Evolutionary conservation across 805 yeast genomes (phyloP).

Genomic region (Saccharomycopsis malanga): DNA sequence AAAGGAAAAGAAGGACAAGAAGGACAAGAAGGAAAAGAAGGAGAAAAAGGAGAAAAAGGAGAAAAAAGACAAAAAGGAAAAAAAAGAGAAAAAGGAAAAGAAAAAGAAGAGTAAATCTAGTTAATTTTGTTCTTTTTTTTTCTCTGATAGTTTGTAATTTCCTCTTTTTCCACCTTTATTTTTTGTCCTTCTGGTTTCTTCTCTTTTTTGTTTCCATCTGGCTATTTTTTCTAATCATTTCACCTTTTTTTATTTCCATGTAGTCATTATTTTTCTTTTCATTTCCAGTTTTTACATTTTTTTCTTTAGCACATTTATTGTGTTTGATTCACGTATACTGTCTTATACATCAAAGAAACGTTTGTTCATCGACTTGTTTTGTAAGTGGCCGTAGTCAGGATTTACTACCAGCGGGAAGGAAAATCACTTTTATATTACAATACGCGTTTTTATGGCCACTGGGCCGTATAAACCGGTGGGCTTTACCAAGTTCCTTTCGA

Average conservation of each 20-base stretch:
- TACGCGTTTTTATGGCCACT: too few relatives aligned
- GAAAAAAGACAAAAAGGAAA: slow-evolving; percentile 30
- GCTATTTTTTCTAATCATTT: not conserved
- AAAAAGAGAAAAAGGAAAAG: slow-evolving; percentile 33
- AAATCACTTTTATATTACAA: too few relatives aligned
- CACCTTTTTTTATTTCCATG: not conserved
- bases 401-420: too few relatives aligned
- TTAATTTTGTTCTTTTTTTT: not conserved
- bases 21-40: slow-evolving; percentile 43
- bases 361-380: too few relatives aligned
- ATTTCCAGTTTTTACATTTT: slow-evolving; percentile 1
- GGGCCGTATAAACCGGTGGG: too few relatives aligned
- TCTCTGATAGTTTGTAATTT: not conserved
- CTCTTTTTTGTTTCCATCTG: not conserved
- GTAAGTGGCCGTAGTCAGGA: too few relatives aligned
- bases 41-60: slow-evolving; percentile 47
- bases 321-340: too few relatives aligned
- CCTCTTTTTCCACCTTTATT: not conserved
- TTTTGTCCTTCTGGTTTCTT: not conserved
- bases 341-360: too few relatives aligned
- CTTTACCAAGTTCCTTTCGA: too few relatives aligned
- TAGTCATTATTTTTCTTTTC: not conserved
- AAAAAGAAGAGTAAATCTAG: slow-evolving; percentile 24
- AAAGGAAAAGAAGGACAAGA: slow-evolving; percentile 44
- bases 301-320: not conserved